Evolutionary conservation across 495 filamentous ascomycete genomes (phyloP), one percentile per base, ranked within the genome.

Genomic region (Penicillium coprophilum): DNA sequence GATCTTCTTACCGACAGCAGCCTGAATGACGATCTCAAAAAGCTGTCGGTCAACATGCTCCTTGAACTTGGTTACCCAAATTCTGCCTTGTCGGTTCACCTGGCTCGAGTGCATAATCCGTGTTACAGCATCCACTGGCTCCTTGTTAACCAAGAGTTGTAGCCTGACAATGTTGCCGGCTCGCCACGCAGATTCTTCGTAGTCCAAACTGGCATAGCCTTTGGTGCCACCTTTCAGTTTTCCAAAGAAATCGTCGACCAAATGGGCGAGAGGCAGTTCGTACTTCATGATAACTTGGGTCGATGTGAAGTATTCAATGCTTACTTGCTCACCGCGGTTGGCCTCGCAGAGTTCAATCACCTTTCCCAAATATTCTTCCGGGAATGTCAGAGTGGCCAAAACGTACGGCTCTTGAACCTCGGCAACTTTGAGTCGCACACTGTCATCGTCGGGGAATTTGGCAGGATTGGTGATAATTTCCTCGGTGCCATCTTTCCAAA

Each of bases 241-340:
- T 23, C 95, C 95, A 69, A 98, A 98, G 75, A 98, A 90, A 71
- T 98, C 93, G 62, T 97, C 92, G 1, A 97, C 94, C 8, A 98
- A 76, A 45, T 94, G 89, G 2, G 90, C 82, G 15, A 96, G 78
- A 0, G 94, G 94, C 8, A 98, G 73, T 34, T 89, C 85, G 71
- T 97, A 98, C 63, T 93, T 94, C 43, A 98, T 75, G 58, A 98
- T 97, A 53, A 97, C 94, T 71, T 98, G 94, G 4, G 86, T 91
- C n/a, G 89, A 77, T 6, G 90, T 92, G 76, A 96, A 98, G 77
- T 92, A 97, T 50, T 89, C 87, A 20, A 97, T 74, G 53, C 85
- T 86, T 63, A 89, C 80, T 68, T 98, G 95, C 55, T 87, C 80
- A 41, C 94, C 94, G 39, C 94, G 87, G 60, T 92, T 94, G 47